Conservation (phyloP, 805 yeast species). For the Kuraishia molischiana region DNA sequence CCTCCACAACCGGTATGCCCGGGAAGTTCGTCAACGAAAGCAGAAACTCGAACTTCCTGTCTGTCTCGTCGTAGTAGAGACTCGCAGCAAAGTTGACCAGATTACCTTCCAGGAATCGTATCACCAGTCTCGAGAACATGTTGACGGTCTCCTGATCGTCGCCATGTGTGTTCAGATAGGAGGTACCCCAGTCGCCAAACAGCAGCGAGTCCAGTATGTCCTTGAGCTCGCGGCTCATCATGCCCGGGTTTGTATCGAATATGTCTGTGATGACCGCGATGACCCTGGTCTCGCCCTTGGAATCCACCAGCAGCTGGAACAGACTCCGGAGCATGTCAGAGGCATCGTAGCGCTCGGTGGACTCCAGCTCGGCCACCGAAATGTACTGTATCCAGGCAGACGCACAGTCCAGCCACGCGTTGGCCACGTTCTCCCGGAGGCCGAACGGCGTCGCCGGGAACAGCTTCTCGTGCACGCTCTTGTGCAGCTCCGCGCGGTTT, state of each 20-base stretch:
- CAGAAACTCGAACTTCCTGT: conserved; percentile 36
- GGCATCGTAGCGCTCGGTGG: conserved; percentile 17
- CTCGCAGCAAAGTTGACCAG: conserved; percentile 29
- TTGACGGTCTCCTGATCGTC: conserved; percentile 26
- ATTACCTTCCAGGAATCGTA: conserved; percentile 37
- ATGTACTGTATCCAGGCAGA: conserved; percentile 27
- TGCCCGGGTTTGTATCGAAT: conserved; percentile 33
- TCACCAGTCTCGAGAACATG: conserved; percentile 33
- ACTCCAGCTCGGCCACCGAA: conserved; percentile 24
- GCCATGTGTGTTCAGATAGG: conserved; percentile 23
- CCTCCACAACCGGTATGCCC: conserved; percentile 50
- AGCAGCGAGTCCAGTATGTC: conserved; percentile 21
- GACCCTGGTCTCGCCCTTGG: conserved; percentile 11
- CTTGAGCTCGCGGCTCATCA: conserved; percentile 24
- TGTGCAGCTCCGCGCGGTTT: conserved; percentile 23
- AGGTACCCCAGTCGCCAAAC: conserved; percentile 35
- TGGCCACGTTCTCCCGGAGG: conserved; percentile 5
- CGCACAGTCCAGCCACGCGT: conserved; percentile 20
- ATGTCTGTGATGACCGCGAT: conserved; percentile 30
- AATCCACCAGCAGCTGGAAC: conserved; percentile 7
- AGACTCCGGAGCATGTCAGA: conserved; percentile 9
- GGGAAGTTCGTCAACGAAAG: conserved; percentile 46
- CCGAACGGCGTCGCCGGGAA: conserved; percentile 21
- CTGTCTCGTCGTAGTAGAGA: conserved; percentile 23
- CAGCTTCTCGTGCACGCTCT: conserved; percentile 22